These are phyloP conservation scores for Straminergon stramineum DNA, from an alignment of 225 moss, liverwort and hornwort species.

Conservation along the genomic window DNA sequence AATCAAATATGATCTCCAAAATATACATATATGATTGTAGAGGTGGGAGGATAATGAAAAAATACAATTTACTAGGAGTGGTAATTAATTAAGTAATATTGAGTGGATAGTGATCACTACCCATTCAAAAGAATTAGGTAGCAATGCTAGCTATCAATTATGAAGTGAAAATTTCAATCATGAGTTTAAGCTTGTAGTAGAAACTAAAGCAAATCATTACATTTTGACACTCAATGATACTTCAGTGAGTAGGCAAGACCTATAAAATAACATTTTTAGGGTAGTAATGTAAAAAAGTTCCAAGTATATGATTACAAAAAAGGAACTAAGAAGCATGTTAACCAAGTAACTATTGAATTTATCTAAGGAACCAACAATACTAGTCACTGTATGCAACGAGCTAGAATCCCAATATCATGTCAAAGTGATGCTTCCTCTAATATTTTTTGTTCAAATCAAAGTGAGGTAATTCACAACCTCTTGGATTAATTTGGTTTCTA, in stretches of 20 bases:
- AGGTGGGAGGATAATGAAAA: neutral
- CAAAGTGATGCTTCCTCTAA: neutral
- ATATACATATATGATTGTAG: neutral
- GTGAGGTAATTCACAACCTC: neutral
- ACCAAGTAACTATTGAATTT: neutral
- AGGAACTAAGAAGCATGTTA: neutral
- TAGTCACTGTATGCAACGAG: fast-evolving
- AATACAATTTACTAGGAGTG: fast-evolving
- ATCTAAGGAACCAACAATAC: neutral
- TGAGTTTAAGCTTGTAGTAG: neutral
- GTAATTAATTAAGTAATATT: neutral
- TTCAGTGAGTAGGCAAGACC: too few relatives aligned
- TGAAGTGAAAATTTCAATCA: neutral
- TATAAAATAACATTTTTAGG: neutral
- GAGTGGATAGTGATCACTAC: neutral
- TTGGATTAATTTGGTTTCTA: neutral
- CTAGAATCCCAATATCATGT: neutral
- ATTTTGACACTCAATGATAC: too few relatives aligned
- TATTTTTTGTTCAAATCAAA: neutral
- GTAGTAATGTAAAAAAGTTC: neutral
- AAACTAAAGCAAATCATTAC: too few relatives aligned
- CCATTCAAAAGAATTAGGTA: neutral
- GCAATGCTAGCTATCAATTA: neutral
- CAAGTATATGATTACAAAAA: neutral
- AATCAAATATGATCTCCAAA: neutral